A percentile compares a stretch with the other conserved stretches of the same genome.
Conservation (phyloP, 1,284 basidiomycete genomes). For the Chiua sp. region DNA sequence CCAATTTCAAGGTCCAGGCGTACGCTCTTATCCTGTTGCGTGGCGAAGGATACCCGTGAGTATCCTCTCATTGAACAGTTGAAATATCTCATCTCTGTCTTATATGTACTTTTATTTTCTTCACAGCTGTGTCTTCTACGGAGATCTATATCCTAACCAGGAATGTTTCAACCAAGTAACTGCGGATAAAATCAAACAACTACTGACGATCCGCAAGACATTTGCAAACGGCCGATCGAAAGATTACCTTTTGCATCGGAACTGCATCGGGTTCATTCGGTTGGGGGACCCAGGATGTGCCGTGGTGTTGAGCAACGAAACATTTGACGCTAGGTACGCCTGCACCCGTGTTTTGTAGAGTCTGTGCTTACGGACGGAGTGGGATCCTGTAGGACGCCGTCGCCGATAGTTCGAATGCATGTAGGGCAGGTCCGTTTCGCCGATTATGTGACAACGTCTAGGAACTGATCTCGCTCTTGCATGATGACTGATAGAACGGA, state of each 20-base stretch:
- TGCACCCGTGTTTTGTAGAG: constrained; percentile 17
- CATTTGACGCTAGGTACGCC: constrained; percentile 16
- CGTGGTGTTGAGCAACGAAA: constrained; percentile 71
- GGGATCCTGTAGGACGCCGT: constrained; percentile 16
- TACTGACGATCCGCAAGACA: constrained; percentile 64
- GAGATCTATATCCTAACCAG: constrained; percentile 80
- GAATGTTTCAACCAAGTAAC: constrained; percentile 66
- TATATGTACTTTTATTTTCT: background rate
- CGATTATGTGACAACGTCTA: background rate
- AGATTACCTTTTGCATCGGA: constrained; percentile 62
- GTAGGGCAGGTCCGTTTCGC: constrained; percentile 56
- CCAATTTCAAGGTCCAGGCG: constrained; percentile 76
- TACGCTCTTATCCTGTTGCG: constrained; percentile 91
- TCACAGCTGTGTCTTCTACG: constrained; percentile 87
- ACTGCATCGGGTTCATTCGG: constrained; percentile 79
- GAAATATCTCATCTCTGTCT: background rate
- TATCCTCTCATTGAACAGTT: constrained; percentile 5
- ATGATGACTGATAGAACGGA: constrained; percentile 32
- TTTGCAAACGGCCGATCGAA: constrained; percentile 66
- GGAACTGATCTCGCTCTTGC: constrained; percentile 1
- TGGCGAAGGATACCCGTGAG: constrained; percentile 85
- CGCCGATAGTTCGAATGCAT: constrained; percentile 64
- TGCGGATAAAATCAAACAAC: constrained; percentile 51
- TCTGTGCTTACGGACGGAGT: constrained; percentile 18
- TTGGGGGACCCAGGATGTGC: constrained; percentile 66